These are phyloP conservation scores for Spiromastix sp. DNA, from an alignment of 2,329 filamentous ascomycete genomes.

Conservation along the genomic window DNA sequence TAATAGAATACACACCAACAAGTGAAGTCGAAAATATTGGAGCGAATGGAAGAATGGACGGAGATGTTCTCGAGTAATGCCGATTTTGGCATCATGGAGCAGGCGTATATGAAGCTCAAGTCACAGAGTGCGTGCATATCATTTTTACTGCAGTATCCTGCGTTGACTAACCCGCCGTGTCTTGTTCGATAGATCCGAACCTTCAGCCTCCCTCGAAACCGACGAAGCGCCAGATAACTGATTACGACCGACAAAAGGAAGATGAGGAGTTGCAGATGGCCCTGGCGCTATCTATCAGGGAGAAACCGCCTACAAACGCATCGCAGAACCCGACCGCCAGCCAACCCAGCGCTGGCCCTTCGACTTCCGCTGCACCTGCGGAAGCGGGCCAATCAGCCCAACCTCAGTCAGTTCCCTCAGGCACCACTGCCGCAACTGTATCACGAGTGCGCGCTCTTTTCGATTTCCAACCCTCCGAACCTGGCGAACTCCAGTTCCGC, in stretches of 20 bases:
- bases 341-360: conserved; percentile 26
- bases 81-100: conserved; percentile 94
- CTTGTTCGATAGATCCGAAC: conserved; percentile 62
- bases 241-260: conserved; percentile 83
- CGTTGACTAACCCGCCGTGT: conserved; percentile 5
- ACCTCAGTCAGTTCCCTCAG: conserved; percentile 48
- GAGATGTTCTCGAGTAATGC: conserved; percentile 86
- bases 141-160: neutral
- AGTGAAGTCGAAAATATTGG: conserved; percentile 93
- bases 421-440: conserved; percentile 91
- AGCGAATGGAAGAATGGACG: conserved; percentile 92
- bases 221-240: conserved; percentile 83
- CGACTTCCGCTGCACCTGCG: conserved; percentile 16
- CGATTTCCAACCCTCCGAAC: conserved; percentile 89
- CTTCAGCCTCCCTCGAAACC: conserved; percentile 87
- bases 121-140: conserved; percentile 42
- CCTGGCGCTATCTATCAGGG: conserved; percentile 81
- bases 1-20: conserved; percentile 77
- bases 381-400: conserved; percentile 13
- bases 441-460: conserved; percentile 88
- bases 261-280: conserved; percentile 97
- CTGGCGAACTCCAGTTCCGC: conserved; percentile 88
- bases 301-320: conserved; percentile 47
- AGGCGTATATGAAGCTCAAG: conserved; percentile 83
- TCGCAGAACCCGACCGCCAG: conserved; percentile 28